phyloP scores from a whole-genome alignment of 345 rosid species.

The Erysimum cheiranthoides region DNA sequence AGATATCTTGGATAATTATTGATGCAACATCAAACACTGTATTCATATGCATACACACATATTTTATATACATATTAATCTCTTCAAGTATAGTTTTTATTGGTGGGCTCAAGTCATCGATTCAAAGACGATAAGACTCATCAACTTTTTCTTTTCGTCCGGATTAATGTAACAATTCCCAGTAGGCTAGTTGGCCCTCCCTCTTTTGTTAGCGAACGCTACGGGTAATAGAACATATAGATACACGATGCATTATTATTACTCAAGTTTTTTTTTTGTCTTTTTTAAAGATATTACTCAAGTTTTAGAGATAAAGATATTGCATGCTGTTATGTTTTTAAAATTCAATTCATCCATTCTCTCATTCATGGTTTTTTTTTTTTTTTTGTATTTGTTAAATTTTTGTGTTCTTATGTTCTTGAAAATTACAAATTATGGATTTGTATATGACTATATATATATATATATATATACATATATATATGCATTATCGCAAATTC shows the following conservation, averaged over 20 bases:
- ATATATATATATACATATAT: too few relatives aligned
- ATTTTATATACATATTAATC: background rate
- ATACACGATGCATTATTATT: background rate
- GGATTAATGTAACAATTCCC: slow-evolving; percentile 37
- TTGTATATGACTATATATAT: too few relatives aligned
- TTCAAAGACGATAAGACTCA: slow-evolving; percentile 29
- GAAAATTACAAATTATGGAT: too few relatives aligned
- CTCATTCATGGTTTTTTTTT: too few relatives aligned
- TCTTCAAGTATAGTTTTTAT: background rate
- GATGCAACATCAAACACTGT: slow-evolving; percentile 15
- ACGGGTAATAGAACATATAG: background rate
- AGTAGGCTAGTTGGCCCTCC: slow-evolving; percentile 30
- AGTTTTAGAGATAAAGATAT: background rate
- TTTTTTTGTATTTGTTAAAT: too few relatives aligned
- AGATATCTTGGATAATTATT: slow-evolving; percentile 20
- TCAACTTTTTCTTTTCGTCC: slow-evolving; percentile 39
- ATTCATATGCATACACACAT: background rate
- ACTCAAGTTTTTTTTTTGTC: background rate
- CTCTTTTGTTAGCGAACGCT: slow-evolving; percentile 8
- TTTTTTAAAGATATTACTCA: background rate
- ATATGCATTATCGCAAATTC: slow-evolving; percentile 22
- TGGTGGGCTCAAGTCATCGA: slow-evolving; percentile 36
- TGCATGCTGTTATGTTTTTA: background rate
- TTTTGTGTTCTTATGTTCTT: background rate
- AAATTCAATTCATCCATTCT: background rate